Base-by-base conservation (phyloP, 2,329 filamentous ascomycete genomes). In the Diaporthe caulivora region DNA sequence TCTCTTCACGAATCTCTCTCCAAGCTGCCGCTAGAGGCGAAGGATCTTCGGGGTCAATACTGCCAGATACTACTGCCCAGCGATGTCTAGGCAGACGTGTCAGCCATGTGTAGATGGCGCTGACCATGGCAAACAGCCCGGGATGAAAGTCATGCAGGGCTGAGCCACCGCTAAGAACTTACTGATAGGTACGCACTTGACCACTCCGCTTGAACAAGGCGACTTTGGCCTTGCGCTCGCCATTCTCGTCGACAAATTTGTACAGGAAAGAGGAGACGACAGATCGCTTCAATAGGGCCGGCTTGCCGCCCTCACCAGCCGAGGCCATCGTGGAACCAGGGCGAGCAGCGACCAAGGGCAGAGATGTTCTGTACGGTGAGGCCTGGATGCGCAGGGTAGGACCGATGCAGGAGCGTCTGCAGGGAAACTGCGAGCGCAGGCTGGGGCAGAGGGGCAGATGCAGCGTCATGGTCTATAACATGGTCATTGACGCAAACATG, bases 1-100 rank as follows among this genome's bases (percentile, higher is more conserved):
- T 93, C 79, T 93, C 91, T 78, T 93, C 91, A 7, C 80, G 77
- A 29, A 93, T 83, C 80, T 93, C 91, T 18, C 92, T 86, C 85
- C 88, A 88, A 34, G 92, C 91, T 0, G 91, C 88, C 3, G 84
- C 82, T 8, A 91, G 79, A 0, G 91, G 88, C 29, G 81, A 85
- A 3, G 82, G 73, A 76, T 93, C 91, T 0, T 81, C 78, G 8
- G 82, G 69, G 3, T 92, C 88, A 67, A 93, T 88, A 71, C 85
- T 87, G 49, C 92, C 92, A 0, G 91, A 91, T 24, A 93, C 88
- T 1, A 91, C 89, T 0, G 90, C 91, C 65, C 91, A 86, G 78
- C 87, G 90, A 78, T 87, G 86, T 77, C 87, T 88, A 74, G 31
- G 44, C 49, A 53, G 54, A 74, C 58, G 62, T 42, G 74, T 78